Conservation (phyloP, 1,139 yeast species). For the Pichia sp. region DNA sequence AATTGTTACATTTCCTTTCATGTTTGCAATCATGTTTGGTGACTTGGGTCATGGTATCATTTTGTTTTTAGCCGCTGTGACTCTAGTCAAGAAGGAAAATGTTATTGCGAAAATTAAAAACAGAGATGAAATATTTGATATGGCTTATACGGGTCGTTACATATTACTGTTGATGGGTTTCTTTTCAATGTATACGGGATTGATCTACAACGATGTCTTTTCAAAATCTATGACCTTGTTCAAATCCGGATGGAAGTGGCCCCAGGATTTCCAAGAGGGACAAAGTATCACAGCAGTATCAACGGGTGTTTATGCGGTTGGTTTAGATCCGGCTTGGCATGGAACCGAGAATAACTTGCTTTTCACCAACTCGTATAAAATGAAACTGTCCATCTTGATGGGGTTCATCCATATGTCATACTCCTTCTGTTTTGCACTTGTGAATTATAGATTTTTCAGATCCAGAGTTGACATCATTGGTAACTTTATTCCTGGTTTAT, state of each 20-base stretch:
- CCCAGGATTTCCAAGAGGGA: slow-evolving; percentile 54
- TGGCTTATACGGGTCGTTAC: slow-evolving; percentile 92
- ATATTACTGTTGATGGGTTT: slow-evolving; percentile 84
- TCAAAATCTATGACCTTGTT: slow-evolving; percentile 85
- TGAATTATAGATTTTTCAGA: slow-evolving; percentile 65
- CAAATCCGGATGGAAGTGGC: slow-evolving; percentile 90
- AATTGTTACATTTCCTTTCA: slow-evolving; percentile 90
- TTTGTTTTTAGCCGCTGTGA: slow-evolving; percentile 61
- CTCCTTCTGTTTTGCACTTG: slow-evolving; percentile 76
- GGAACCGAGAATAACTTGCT: slow-evolving; percentile 88
- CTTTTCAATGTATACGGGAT: slow-evolving; percentile 90
- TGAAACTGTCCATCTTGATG: slow-evolving; percentile 92
- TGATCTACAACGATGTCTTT: slow-evolving; percentile 86
- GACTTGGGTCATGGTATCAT: slow-evolving; percentile 94
- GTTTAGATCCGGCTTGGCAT: slow-evolving; percentile 95
- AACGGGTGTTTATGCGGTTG: slow-evolving; percentile 67
- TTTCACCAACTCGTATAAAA: slow-evolving; percentile 90
- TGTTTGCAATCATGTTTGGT: slow-evolving; percentile 99
- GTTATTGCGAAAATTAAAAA: slow-evolving; percentile 54
- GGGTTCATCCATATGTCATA: slow-evolving; percentile 95
- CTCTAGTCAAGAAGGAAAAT: slow-evolving; percentile 62
- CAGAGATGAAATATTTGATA: slow-evolving; percentile 90
- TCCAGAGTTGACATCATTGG: slow-evolving; percentile 83
- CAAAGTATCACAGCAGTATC: slow-evolving; percentile 56
- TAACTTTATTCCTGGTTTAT: slow-evolving; percentile 85